phyloP scores from a whole-genome alignment of 2,329 filamentous ascomycete species.

The Fusarium sp. region DNA sequence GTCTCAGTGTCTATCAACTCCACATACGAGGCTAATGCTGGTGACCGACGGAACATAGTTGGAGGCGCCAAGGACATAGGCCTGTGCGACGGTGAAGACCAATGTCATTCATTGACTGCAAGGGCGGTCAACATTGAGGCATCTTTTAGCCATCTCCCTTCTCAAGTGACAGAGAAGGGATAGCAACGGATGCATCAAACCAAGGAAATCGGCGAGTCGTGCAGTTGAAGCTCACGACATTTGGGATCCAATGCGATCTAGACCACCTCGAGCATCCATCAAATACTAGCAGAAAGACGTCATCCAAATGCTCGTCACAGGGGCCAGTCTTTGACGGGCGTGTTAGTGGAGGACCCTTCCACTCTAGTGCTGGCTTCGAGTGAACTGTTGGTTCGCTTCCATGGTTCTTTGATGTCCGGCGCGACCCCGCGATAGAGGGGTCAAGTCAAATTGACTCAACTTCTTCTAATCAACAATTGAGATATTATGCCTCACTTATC shows the following conservation, averaged over 20 bases:
- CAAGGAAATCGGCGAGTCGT: conserved; percentile 24
- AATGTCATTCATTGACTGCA: neutral
- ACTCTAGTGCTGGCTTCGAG: conserved; percentile 3
- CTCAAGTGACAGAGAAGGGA: neutral
- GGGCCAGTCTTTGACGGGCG: conserved; percentile 2
- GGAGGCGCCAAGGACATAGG: conserved; percentile 15
- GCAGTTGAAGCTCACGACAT: conserved; percentile 1
- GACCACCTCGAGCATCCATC: conserved; percentile 14
- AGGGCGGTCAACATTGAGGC: conserved; percentile 10
- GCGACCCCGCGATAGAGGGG: conserved; percentile 33
- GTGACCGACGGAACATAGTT: neutral
- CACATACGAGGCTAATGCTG: neutral
- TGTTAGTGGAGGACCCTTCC: conserved; percentile 21
- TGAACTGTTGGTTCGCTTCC: conserved; percentile 19
- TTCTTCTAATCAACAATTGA: conserved; percentile 14
- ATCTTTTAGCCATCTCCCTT: neutral
- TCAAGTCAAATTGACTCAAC: conserved; percentile 27
- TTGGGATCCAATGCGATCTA: conserved; percentile 25
- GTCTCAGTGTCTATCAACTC: conserved; percentile 26
- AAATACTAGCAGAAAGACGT: conserved; percentile 21
- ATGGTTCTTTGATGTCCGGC: neutral
- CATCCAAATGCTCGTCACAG: conserved; percentile 26
- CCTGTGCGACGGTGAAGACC: conserved; percentile 1
- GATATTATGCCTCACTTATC: conserved; percentile 24
- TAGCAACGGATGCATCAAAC: neutral